Evolutionary conservation across 2,329 filamentous ascomycete species (phyloP).

Genomic region (Verticillium nonalfalfae): DNA sequence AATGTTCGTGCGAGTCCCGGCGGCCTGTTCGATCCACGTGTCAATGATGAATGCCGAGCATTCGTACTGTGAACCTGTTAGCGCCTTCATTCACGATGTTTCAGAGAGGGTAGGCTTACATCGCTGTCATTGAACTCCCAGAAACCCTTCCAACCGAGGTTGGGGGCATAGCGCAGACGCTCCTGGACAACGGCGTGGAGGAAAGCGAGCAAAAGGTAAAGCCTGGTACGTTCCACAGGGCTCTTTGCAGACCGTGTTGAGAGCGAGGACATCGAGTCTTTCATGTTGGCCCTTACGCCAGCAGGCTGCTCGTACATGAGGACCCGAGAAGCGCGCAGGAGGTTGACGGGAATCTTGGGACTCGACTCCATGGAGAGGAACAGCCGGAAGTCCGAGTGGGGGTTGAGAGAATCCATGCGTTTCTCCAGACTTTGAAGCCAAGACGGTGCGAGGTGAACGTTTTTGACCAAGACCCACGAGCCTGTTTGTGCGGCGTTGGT

Average conservation of each 20-base stretch:
- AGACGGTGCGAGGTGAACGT: constrained; percentile 90
- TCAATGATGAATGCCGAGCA: constrained; percentile 95
- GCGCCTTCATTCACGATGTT: neutral
- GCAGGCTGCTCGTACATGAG: constrained; percentile 98
- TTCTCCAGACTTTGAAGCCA: constrained; percentile 98
- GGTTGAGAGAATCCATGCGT: constrained; percentile 89
- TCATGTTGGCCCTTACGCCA: constrained; percentile 96
- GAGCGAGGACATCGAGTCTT: constrained; percentile 84
- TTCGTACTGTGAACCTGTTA: constrained; percentile 63
- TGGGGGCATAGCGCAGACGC: constrained; percentile 87
- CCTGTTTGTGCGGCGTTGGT: constrained; percentile 85
- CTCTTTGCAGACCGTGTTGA: constrained; percentile 69
- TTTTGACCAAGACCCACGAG: constrained; percentile 97
- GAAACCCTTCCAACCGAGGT: constrained; percentile 94
- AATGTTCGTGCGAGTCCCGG: constrained; percentile 83
- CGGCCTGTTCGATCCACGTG: constrained; percentile 80
- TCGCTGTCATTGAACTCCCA: constrained; percentile 99
- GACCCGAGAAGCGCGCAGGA: constrained; percentile 86
- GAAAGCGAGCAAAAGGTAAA: constrained; percentile 91
- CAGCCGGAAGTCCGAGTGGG: constrained; percentile 84
- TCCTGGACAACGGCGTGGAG: constrained; percentile 95
- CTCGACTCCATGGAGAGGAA: constrained; percentile 99
- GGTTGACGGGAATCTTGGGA: constrained; percentile 92
- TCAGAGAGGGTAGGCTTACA: constrained; percentile 51
- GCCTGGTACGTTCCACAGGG: constrained; percentile 82